Evolutionary conservation across 331 rosid genomes (phyloP), one percentile per base, ranked within the genome.

Genomic region (Telfairia occidentalis): DNA sequence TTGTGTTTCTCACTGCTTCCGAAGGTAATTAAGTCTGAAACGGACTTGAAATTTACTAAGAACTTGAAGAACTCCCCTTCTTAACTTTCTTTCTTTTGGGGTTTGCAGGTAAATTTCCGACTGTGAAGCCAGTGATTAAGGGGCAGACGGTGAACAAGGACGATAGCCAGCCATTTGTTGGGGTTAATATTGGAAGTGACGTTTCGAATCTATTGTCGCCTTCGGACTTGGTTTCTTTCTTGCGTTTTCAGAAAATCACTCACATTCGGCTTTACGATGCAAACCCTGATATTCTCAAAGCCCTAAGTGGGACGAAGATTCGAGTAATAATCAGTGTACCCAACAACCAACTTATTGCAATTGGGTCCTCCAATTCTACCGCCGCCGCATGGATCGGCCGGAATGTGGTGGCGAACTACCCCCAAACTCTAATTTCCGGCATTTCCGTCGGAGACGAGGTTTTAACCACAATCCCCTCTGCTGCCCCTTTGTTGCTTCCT

Each of bases 371-470:
- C 66, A 87, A 89, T 81, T 40, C 87, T 72, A 92, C 97, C 30
- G 98, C 98, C 52, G 84, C 80, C 35, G 35, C 89, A 2, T 92
- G 97, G 98, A 80, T 92, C 77, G 85, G 72, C 5, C 82, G 84
- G 72, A 89, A 92, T 78, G 86, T 92, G 75, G 89, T 75, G 73
- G 89, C 91, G 60, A 73, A 24, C 84, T 82, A 79, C 84, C 98
- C 98, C 2, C 21, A 65, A 1, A 92, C 97, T 2, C 85, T 86
- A 50, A 89, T 92, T 80, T 34, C 90, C 2, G 87, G 74, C 19
- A 78, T 92, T 74, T 80, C 90, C 24, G 92, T 92, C 42, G 96
- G 97, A 9, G 96, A 92, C 19, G 98, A 92, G 83, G 92, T 92
- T 8, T 73, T 92, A 3, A 90, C 93, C 58, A 83, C 93, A 0